These are phyloP conservation scores for Rhizoctonia solani DNA, from an alignment of 1,284 basidiomycete genomes.

Conservation along the genomic window DNA sequence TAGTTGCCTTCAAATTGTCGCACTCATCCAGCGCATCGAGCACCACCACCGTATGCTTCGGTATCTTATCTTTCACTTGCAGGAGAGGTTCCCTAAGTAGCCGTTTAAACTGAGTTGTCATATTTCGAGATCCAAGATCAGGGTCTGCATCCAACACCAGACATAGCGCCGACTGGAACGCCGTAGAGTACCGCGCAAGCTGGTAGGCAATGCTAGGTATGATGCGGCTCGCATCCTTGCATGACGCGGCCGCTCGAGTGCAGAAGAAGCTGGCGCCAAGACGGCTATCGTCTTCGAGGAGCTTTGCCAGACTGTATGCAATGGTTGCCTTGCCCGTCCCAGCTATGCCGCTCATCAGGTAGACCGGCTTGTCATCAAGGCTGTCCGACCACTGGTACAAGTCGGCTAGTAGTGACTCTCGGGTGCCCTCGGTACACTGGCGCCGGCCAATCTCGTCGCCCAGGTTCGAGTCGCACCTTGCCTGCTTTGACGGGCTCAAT, in stretches of 20 bases:
- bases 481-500: neutral
- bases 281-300: neutral
- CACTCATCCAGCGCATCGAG: constrained; percentile 37
- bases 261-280: constrained; percentile 5
- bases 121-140: neutral
- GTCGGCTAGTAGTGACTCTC: neutral
- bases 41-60: neutral
- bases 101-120: constrained; percentile 37
- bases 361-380: neutral
- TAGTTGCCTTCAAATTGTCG: neutral
- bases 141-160: neutral
- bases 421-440: neutral
- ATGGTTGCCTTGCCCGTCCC: constrained; percentile 18
- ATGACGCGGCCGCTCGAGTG: neutral
- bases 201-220: constrained; percentile 2
- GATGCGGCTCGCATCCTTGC: neutral
- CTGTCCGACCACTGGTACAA: neutral
- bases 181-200: constrained; percentile 4
- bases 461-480: neutral
- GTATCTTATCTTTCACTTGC: neutral
- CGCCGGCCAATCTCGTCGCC: neutral
- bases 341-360: constrained; percentile 13
- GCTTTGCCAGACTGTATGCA: neutral
- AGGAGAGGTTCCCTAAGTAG: constrained; percentile 33
- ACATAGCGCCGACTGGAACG: neutral